phyloP scores from a whole-genome alignment of 2,329 filamentous ascomycete species.

The Colletotrichum sp. region DNA sequence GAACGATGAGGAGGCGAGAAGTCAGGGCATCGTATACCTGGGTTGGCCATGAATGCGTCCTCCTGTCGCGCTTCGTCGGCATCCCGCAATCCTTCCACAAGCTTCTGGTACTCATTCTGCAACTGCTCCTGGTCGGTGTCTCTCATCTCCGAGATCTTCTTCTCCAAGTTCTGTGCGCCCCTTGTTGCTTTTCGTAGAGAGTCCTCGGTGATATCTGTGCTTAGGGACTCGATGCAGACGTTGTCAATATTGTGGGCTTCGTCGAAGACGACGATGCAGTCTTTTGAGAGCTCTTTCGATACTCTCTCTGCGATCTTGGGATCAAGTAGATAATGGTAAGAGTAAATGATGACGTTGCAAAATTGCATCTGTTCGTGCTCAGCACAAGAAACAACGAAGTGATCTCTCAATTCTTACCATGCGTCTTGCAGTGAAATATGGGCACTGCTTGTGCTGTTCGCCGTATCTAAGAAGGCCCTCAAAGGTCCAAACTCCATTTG shows the following conservation, averaged over 20 bases:
- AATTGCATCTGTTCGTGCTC: conserved; percentile 78
- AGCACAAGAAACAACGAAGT: not conserved
- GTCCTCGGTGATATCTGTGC: conserved; percentile 95
- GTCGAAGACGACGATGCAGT: conserved; percentile 98
- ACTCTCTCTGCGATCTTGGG: conserved; percentile 97
- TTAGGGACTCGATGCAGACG: conserved; percentile 96
- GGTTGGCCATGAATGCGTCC: conserved; percentile 97
- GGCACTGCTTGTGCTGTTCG: conserved; percentile 95
- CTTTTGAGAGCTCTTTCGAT: conserved; percentile 94
- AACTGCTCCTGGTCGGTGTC: conserved; percentile 93
- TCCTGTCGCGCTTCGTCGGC: conserved; percentile 90
- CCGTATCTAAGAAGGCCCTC: conserved; percentile 89
- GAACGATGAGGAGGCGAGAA: not conserved
- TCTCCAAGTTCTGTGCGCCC: conserved; percentile 89
- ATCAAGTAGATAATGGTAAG: conserved; percentile 96
- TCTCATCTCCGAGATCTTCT: conserved; percentile 92
- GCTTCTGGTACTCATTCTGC: conserved; percentile 92
- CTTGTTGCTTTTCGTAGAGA: conserved; percentile 89
- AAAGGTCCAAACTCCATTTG: conserved; percentile 94
- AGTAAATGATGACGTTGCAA: conserved; percentile 99
- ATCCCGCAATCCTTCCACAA: conserved; percentile 89
- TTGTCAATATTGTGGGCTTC: conserved; percentile 99
- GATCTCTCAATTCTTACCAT: conserved; percentile 67
- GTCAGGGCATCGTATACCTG: conserved; percentile 48
- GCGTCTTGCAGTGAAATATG: conserved; percentile 92